Evolutionary conservation across 2,329 filamentous ascomycete species (phyloP).

Genomic region (Beauveria sp.): DNA sequence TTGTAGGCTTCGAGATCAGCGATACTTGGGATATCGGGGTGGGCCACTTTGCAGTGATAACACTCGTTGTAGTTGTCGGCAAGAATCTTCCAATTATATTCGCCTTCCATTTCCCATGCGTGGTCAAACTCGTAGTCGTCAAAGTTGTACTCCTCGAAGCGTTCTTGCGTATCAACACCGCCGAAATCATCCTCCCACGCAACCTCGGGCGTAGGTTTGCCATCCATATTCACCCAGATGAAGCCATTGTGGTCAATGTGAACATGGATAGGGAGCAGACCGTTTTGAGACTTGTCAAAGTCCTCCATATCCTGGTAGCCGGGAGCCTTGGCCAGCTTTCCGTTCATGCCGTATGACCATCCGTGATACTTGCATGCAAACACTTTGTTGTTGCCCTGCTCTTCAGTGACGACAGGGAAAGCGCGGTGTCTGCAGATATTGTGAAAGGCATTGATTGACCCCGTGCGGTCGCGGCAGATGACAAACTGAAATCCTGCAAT

Average conservation of each 20-base stretch:
- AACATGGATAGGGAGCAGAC: conserved; percentile 42
- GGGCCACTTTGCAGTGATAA: conserved; percentile 54
- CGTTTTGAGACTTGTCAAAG: conserved; percentile 45
- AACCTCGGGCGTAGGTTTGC: conserved; percentile 35
- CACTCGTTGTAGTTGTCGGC: conserved; percentile 61
- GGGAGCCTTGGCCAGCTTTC: conserved; percentile 48
- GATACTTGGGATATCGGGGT: conserved; percentile 50
- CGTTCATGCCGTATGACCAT: conserved; percentile 48
- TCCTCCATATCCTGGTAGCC: conserved; percentile 44
- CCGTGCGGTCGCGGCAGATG: conserved; percentile 37
- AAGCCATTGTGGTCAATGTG: conserved; percentile 42
- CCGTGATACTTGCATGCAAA: conserved; percentile 52
- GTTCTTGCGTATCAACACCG: conserved; percentile 36
- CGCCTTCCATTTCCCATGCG: conserved; percentile 47
- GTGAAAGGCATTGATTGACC: conserved; percentile 46
- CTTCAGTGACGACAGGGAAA: conserved; percentile 43
- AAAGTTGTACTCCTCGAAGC: conserved; percentile 39
- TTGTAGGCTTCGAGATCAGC: conserved; percentile 49
- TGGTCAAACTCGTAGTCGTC: conserved; percentile 51
- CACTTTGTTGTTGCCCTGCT: conserved; percentile 39
- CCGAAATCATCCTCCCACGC: conserved; percentile 46
- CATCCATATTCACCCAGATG: conserved; percentile 51
- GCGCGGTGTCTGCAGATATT: conserved; percentile 53
- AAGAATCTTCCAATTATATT: conserved; percentile 54
- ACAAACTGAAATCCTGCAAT: conserved; percentile 46